Base-by-base conservation (phyloP, 106 monocot species). In the Allium cepa region DNA sequence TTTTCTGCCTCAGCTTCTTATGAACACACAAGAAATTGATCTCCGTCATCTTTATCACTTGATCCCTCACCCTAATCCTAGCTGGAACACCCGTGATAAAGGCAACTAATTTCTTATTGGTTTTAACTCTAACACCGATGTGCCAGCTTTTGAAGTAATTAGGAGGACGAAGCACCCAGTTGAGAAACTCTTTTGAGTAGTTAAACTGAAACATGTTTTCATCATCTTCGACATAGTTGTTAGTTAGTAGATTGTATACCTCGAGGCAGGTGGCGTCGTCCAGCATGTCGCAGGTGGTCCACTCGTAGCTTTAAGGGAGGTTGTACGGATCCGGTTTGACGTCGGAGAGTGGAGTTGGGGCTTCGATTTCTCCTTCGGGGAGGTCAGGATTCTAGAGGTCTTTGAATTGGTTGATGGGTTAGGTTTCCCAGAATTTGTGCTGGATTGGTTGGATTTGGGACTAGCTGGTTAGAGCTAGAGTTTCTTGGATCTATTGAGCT, bases 401-500 rank as follows among this genome's bases (percentile, higher is more conserved):
- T 47, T 66, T 71, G 83, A 86, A 90, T 50, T 86, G 86, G 26
- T 79, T 76, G n/a, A 90, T 86, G 11, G 90, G 90, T 59, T 90
- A 85, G 68, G 90, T 90, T 68, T 90, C 90, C 90, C 90, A 90
- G 78, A 90, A 90, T 16, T 68, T 67, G 73, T 90, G 90, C 16
- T 67, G 50, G 76, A 74, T 61, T 47, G 36, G 36, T 17, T 22
- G 59, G 9, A 9, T 26, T 62, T 56, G 65, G 4, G 36, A 36
- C 4, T 28, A 3, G 62, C 7, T 45, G 28, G 59, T 51, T 60
- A 79, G 67, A 60, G 73, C 22, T 0, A 89, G 73, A 46, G 74
- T 73, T 22, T 85, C 84, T 70, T 84, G 84, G 47, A 89, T 69
- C 17, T 60, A 47, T 27, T 79, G 78, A 13, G 82, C 79, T 11